Evolutionary conservation across 805 yeast species (phyloP), one percentile per base, ranked within the genome.

Genomic region (Candida broadrunensis): DNA sequence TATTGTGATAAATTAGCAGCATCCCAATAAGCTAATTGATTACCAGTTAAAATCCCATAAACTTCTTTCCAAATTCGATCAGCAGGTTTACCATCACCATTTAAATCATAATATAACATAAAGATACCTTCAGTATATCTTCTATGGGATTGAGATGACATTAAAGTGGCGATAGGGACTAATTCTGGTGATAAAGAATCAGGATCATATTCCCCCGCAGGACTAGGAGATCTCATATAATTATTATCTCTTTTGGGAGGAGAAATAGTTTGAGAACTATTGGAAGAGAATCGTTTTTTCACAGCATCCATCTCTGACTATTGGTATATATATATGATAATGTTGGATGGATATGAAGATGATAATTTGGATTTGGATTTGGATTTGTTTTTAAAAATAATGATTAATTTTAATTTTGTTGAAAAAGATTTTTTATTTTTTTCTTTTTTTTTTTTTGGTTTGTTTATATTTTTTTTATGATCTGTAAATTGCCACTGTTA

Each of bases 11-110:
- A 58, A 42, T 73, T 73, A 31, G 79, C 80, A 2, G 88, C 88
- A 57, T 89, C 89, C 97, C 98, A 93, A 46, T 88, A 78, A 0
- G 97, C 95, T 45, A 93, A 68, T 54, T 91, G 96, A 43, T 88
- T 87, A 16, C 99, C 99, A 3, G 88, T 80, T 32, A 93, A 69
- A 13, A 87, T 88, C 33, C 96, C 98, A 60, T 86, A 93, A 18
- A 90, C 96, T 64, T 93, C 97, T 40, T 76, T 73, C 99, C 99
- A 93, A 52, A 76, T 75, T 35, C 97, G 72, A 37, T 83, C 86
- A 0, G 84, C 81, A 0, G 96, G 90, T 41, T 82, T 77, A 7
- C 99, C 99, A 50, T 91, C 96, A 19, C 86, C 78, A 54, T 82
- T 81, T 50, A 86, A 66, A 51, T 85, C 91, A 50, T 82, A 80